Conservation (phyloP, 2,329 filamentous ascomycete genomes). For the Sporothrix pallida region DNA sequence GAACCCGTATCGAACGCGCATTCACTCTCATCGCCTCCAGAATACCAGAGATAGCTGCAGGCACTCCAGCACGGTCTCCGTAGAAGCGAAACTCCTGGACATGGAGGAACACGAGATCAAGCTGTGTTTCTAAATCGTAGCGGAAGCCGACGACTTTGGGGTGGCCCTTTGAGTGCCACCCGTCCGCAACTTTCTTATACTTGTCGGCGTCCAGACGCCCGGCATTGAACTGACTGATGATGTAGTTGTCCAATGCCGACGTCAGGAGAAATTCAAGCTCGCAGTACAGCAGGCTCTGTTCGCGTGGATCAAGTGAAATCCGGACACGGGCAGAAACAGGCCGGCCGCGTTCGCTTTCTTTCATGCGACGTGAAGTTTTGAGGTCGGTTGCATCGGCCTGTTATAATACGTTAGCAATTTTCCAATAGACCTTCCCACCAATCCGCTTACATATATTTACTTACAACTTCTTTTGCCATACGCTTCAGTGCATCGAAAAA, state of each 20-base stretch:
- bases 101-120: slow-evolving; percentile 60
- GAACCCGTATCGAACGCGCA: slow-evolving; percentile 58
- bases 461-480: slow-evolving; percentile 61
- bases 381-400: slow-evolving; percentile 47
- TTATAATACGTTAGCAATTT: slow-evolving; percentile 26
- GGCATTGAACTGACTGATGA: slow-evolving; percentile 59
- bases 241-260: slow-evolving; percentile 58
- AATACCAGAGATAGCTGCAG: slow-evolving; percentile 53
- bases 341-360: slow-evolving; percentile 43
- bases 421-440: too few relatives aligned
- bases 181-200: slow-evolving; percentile 57
- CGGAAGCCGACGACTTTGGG: slow-evolving; percentile 63
- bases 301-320: slow-evolving; percentile 60
- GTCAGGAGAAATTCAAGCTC: slow-evolving; percentile 63
- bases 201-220: slow-evolving; percentile 60
- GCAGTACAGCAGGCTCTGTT: slow-evolving; percentile 64
- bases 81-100: slow-evolving; percentile 61
- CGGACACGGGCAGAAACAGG: slow-evolving; percentile 44
- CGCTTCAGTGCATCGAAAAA: slow-evolving; percentile 57
- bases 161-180: slow-evolving; percentile 59
- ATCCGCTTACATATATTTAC: not conserved
- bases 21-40: slow-evolving; percentile 60
- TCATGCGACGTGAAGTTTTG: slow-evolving; percentile 45
- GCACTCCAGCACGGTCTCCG: slow-evolving; percentile 52
- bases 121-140: slow-evolving; percentile 65